phyloP scores from a whole-genome alignment of 2,329 filamentous ascomycete species.

The Juglanconis sp. region DNA sequence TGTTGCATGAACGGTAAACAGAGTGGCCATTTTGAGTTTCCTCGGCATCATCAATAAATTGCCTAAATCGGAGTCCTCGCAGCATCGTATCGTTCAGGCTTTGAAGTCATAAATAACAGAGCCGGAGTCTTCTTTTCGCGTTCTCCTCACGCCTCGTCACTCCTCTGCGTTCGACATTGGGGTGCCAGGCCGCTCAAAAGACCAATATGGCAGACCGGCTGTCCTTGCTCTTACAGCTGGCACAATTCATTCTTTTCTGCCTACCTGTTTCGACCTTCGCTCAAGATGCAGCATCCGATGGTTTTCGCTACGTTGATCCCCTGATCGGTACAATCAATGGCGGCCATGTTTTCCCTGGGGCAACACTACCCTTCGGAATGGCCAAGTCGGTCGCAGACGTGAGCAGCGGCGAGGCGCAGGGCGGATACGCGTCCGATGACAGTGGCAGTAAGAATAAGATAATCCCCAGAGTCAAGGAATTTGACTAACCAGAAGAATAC shows the following conservation, averaged over 20 bases:
- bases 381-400: slow-evolving; percentile 29
- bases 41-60: too few relatives aligned
- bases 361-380: slow-evolving; percentile 28
- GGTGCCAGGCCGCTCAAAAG: neutral
- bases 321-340: slow-evolving; percentile 27
- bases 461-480: fast-evolving
- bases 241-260: neutral
- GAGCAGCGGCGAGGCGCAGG: slow-evolving; percentile 23
- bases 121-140: too few relatives aligned
- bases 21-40: too few relatives aligned
- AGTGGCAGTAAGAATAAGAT: slow-evolving; percentile 20
- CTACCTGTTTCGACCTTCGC: neutral
- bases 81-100: too few relatives aligned
- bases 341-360: slow-evolving; percentile 29
- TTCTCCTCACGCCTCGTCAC: too few relatives aligned
- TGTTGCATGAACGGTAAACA: too few relatives aligned
- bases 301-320: slow-evolving; percentile 21
- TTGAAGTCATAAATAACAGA: too few relatives aligned
- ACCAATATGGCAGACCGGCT: neutral
- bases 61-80: too few relatives aligned
- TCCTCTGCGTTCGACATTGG: too few relatives aligned
- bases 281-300: neutral
- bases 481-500: neutral
- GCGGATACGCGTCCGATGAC: slow-evolving; percentile 26
- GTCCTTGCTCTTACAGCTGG: neutral